Percentiles rank a stretch among this genome's conserved stretches.
These are phyloP conservation scores for Colletotrichum spinosum DNA, from an alignment of 2,329 filamentous ascomycete genomes.

Conservation along the genomic window DNA sequence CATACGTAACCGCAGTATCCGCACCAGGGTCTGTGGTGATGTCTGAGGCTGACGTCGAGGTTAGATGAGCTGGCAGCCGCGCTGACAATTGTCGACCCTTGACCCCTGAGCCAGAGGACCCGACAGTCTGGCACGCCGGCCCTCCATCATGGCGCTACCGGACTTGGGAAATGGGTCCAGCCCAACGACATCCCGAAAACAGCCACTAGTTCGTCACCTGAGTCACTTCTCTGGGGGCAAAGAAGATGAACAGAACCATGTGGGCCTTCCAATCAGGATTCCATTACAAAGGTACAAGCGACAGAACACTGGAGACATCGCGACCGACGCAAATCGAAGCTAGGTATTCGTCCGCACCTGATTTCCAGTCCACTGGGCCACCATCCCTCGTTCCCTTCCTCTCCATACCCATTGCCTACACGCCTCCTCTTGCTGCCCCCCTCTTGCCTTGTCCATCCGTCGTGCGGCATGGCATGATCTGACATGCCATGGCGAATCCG, in stretches of 20 bases:
- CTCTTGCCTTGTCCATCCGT: not conserved
- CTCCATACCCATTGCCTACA: constrained; percentile 4
- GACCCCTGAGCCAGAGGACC: constrained; percentile 32
- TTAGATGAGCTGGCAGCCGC: constrained; percentile 31
- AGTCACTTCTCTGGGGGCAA: constrained; percentile 24
- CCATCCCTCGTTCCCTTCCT: not conserved
- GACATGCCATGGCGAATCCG: constrained; percentile 2
- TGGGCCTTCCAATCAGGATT: constrained; percentile 9
- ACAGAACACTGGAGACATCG: constrained; percentile 5
- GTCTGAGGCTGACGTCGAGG: constrained; percentile 35
- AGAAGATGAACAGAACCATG: constrained; percentile 24
- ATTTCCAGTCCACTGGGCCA: constrained; percentile 18
- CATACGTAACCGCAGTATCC: constrained; percentile 18
- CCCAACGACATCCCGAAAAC: constrained; percentile 25
- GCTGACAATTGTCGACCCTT: constrained; percentile 33
- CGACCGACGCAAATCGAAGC: constrained; percentile 3
- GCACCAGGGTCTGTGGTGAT: constrained; percentile 23
- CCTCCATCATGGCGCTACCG: constrained; percentile 12
- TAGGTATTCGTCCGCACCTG: constrained; percentile 1
- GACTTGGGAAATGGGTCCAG: constrained; percentile 12
- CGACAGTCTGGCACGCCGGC: constrained; percentile 30
- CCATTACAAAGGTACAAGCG: not conserved
- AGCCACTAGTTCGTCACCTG: constrained; percentile 31
- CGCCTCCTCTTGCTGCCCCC: not conserved
- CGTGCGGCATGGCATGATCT: not conserved